Base-by-base conservation (phyloP, 768 basidiomycete genomes). In the Lactifluus hygrophoroides region DNA sequence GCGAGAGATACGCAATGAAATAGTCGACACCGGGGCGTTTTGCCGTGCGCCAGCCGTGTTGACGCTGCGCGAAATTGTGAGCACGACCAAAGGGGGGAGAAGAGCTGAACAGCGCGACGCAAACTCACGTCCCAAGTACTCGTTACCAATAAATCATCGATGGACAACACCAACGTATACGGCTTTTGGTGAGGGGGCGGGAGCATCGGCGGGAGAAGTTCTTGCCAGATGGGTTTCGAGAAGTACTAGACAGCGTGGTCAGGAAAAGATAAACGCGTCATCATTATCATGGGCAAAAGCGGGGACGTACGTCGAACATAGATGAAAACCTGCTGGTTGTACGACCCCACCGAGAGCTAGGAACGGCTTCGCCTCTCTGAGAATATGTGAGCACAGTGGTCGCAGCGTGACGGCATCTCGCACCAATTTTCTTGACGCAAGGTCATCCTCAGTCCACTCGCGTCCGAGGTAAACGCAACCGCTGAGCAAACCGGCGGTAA, bases 11-110 rank as follows among this genome's bases (percentile, higher is more conserved):
- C 27, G 83, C 94, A 34, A 99, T 78, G 81, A 99, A 99, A 74
- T 99, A 98, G 69, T 99, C 96, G 16, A 94, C 90, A 4, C 96
- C 96, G 1, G 96, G 95, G 34, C 96, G 84, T 74, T 98, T 99
- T 5, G 94, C 95, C 3, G 95, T 97, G 64, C 92, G 79, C 95
- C 96, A 99, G 51, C 96, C 96, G 66, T 90, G 79, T 73, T 90
- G 82, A 54, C 94, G 84, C 93, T 96, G 59, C 34, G 43, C 34
- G 17, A 38, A 6, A 11, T 35, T 9, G 19, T 59, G 16, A 30
- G 25, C 30, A 23, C 2, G 16, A 40, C 2, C 8, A 17, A 11
- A 55, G 48, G 13, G 35, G 51, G 55, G 10, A 35, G 27, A 11
- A 4, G 28, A 53, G 25, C 5, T 0, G 27, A 17, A 35, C 34